Evolutionary conservation across 257 asterid species (phyloP), one percentile per base, ranked within the genome.

Genomic region (Solanum stenotomum): DNA sequence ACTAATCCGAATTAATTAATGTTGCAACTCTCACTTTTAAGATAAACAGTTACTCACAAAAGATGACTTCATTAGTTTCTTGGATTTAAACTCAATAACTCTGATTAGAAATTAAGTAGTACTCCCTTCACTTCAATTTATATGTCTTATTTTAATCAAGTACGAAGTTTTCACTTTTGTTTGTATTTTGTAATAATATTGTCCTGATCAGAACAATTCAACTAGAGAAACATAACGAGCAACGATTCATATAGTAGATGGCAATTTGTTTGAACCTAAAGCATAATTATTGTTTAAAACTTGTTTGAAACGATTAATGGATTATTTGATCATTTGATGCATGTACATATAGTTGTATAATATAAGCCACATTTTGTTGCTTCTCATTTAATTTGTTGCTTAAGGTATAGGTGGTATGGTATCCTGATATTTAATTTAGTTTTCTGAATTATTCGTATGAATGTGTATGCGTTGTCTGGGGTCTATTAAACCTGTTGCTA

Each of bases 141-240:
- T 18, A 18, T 52, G 0, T 7, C 10, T 3, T 18, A 52, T 18
- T 18, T 52, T 0, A 18, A 52, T 0, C 23, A 6, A 8, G 0
- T 0, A 56, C 9, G 0, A 16, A 1, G 4, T 16, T 16, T 56
- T 56, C 65, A 56, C n/a, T 56, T 56, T 56, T 1, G 2, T 56
- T 56, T 18, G n/a, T 56, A 56, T 56, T 56, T 56, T 56, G n/a
- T 20, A 56, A 7, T 56, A 56, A 56, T 56, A 56, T 56, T 7
- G 23, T 56, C 65, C 9, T 46, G 56, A 46, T 46, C 20, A 56
- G 10, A 56, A 56, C 65, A 29, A 70, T 70, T 29, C 38, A 29
- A 15, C 22, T 29, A 70, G 23, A 68, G 76, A 68, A 68, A 14
- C 77, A 29, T 14, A 18, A n/a, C 4, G 0, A 68, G 5, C 5